phyloP scores from a whole-genome alignment of 1,139 yeast genomes.

The Pichia sp. region DNA sequence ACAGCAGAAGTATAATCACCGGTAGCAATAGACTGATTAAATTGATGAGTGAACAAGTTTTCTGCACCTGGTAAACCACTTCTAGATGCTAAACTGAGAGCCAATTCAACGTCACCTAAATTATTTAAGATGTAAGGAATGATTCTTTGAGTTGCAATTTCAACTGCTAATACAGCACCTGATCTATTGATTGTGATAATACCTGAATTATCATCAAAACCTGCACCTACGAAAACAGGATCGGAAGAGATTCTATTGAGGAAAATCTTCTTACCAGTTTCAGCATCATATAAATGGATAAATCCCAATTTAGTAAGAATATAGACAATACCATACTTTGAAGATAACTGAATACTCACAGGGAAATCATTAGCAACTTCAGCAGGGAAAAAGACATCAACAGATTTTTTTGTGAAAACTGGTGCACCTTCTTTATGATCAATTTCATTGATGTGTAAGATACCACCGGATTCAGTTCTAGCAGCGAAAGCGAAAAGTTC shows the following conservation, averaged over 20 bases:
- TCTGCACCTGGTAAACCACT: constrained; percentile 98
- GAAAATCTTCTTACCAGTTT: constrained; percentile 85
- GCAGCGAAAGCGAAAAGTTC: constrained; percentile 85
- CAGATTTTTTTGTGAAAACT: constrained; percentile 79
- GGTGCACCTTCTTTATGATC: constrained; percentile 87
- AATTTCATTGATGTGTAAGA: constrained; percentile 88
- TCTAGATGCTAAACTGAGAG: constrained; percentile 83
- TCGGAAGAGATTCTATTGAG: constrained; percentile 96
- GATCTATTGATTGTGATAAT: constrained; percentile 88
- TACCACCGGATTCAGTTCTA: constrained; percentile 77
- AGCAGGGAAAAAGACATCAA: constrained; percentile 93
- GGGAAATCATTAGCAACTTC: constrained; percentile 98
- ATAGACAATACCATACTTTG: constrained; percentile 80
- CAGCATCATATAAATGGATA: constrained; percentile 91
- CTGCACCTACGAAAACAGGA: constrained; percentile 86
- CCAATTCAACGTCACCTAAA: constrained; percentile 79
- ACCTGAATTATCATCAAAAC: constrained; percentile 71
- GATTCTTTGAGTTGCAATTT: constrained; percentile 75
- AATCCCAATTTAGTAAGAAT: constrained; percentile 93
- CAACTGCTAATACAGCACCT: constrained; percentile 93
- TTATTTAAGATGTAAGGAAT: constrained; percentile 87
- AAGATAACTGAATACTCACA: constrained; percentile 79
- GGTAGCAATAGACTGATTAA: constrained; percentile 71
- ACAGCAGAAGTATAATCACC: constrained; percentile 94
- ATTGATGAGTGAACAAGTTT: constrained; percentile 82